A percentile compares a stretch with the other conserved stretches of the same genome.
phyloP scores from a whole-genome alignment of 352 stramenopile genomes.

The Discostella stelligera region DNA sequence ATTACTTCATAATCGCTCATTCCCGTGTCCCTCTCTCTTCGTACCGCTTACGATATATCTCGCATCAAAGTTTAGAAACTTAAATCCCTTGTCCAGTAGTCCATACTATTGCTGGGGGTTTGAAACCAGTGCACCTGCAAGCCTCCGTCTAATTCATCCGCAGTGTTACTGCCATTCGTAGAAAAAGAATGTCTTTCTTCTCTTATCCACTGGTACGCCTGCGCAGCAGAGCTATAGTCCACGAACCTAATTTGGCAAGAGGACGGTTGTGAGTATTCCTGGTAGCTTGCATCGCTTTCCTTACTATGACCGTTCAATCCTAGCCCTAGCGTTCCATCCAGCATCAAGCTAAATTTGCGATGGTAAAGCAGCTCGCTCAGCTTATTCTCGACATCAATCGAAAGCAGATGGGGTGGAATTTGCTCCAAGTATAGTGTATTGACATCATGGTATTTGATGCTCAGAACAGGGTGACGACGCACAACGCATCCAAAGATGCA shows the following conservation, averaged over 20 bases:
- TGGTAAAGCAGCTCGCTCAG: conserved; percentile 58
- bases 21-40: too few species aligned
- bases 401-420: conserved; percentile 41
- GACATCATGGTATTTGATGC: conserved; percentile 50
- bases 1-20: too few species aligned
- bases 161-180: not conserved
- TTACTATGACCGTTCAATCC: conserved; percentile 7
- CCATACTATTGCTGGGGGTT: conserved; percentile 58
- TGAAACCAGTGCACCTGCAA: conserved; percentile 63
- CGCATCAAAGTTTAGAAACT: conserved; percentile 37
- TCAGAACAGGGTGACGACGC: conserved; percentile 64
- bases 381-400: conserved; percentile 66
- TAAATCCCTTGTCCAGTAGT: conserved; percentile 71
- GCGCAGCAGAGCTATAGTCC: conserved; percentile 56
- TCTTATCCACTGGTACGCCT: conserved; percentile 57
- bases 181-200: conserved; percentile 1
- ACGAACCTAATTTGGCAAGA: conserved; percentile 71
- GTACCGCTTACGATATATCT: too few species aligned
- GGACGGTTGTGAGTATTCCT: conserved; percentile 32
- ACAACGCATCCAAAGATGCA: conserved; percentile 80
- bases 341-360: conserved; percentile 55
- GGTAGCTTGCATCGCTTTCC: conserved; percentile 4
- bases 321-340: conserved; percentile 48
- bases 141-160: not conserved
- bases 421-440: conserved; percentile 69